Base-by-base conservation (phyloP, 331 rosid species). In the Rosa hybrid region DNA sequence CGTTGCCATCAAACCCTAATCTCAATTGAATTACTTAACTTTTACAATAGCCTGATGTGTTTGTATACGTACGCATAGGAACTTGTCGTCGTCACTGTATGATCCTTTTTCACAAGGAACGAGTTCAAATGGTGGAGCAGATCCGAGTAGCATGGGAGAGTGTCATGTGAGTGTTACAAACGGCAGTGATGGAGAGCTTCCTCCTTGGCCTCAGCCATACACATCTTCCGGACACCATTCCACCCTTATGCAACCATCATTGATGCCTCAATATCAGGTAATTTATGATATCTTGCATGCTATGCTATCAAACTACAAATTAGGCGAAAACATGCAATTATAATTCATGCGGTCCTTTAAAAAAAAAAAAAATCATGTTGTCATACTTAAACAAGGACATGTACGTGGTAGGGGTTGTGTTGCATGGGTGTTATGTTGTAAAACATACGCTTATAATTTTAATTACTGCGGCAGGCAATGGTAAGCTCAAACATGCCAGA, bases 91-190 rank as follows among this genome's bases (percentile, higher is more conserved):
- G 1, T 68, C 87, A 0, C 72, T 87, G 7, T 92, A 87, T 11
- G 91, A 88, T 78, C 90, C 95, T 17, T 90, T 87, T 85, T 81
- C 92, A 1, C 97, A 89, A 82, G 97, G 93, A 17, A 74, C 86
- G 0, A 86, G 79, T 69, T 89, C 93, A 59, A 90, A 81, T 20
- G 86, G 74, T 0, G 38, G 38, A 1, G 30, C 27, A 30, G 86
- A 92, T 54, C 88, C 87, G 34, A 81, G 78, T 39, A 83, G 73
- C 10, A 82, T 90, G 21, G 88, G 77, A 12, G 89, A 89, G 75
- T 89, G 92, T 75, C 90, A 86, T 16, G 93, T 84, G 41, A 49
- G 51, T 38, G 74, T 77, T 65, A 65, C 81, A 42, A 87, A 87
- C 30, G 83, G 76, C 27, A 80, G 77, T 0, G 89, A 89, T 0